Percentiles rank a stretch among this genome's conserved stretches.
Conservation (phyloP, 768 basidiomycete species). For the Boletellus sp. region DNA sequence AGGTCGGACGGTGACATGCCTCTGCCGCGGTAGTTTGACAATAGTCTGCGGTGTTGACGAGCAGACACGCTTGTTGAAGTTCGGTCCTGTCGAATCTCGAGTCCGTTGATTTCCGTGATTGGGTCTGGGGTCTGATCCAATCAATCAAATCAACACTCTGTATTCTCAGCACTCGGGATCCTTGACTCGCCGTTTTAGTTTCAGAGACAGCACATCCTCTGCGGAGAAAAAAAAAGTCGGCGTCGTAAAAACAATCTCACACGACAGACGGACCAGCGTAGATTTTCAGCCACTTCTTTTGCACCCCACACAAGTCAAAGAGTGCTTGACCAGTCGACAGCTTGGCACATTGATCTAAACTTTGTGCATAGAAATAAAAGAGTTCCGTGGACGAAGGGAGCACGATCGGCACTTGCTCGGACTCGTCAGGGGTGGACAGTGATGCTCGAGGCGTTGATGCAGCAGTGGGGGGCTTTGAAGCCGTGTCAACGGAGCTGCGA, state of each 20-base stretch:
- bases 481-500: slow-evolving; percentile 64
- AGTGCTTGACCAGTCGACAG: slow-evolving; percentile 81
- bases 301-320: slow-evolving; percentile 74
- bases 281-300: slow-evolving; percentile 91
- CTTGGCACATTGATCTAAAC: slow-evolving; percentile 89
- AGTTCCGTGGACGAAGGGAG: slow-evolving; percentile 93
- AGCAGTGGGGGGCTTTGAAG: slow-evolving; percentile 24
- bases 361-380: slow-evolving; percentile 97
- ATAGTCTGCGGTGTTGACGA: slow-evolving; percentile 97
- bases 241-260: not conserved
- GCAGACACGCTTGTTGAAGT: slow-evolving; percentile 77
- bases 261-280: slow-evolving; percentile 68
- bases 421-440: slow-evolving; percentile 39
- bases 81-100: slow-evolving; percentile 72
- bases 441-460: slow-evolving; percentile 35
- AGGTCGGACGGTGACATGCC: slow-evolving; percentile 38
- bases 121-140: slow-evolving; percentile 37
- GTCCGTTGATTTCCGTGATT: slow-evolving; percentile 69
- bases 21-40: slow-evolving; percentile 89
- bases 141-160: not conserved
- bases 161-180: not conserved
- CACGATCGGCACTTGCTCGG: slow-evolving; percentile 56
- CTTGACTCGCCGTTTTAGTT: slow-evolving; percentile 61
- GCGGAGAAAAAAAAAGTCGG: slow-evolving; percentile 1
- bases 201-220: slow-evolving; percentile 85